Percentiles rank a stretch among this genome's conserved stretches.
These are phyloP conservation scores for Gentiana dahurica DNA, from an alignment of 257 asterid genomes.

Conservation along the genomic window DNA sequence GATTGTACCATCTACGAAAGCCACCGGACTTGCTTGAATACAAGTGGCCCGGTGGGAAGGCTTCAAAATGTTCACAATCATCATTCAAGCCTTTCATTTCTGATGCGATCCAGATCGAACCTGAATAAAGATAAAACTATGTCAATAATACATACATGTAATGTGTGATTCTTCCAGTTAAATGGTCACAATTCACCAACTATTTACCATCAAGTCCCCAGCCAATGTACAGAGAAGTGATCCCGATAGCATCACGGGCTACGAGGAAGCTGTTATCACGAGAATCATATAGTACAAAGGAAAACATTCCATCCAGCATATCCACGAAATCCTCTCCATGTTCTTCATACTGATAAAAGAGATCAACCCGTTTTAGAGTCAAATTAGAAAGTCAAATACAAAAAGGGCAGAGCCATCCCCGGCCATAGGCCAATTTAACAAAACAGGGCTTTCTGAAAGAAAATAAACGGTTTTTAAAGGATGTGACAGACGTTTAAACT, in stretches of 20 bases:
- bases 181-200: neutral
- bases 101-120: slow-evolving; percentile 90
- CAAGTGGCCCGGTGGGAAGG: slow-evolving; percentile 84
- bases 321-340: slow-evolving; percentile 79
- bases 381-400: neutral
- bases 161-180: neutral
- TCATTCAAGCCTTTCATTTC: slow-evolving; percentile 82
- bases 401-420: neutral
- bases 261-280: slow-evolving; percentile 79
- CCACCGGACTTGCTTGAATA: slow-evolving; percentile 78
- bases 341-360: slow-evolving; percentile 66
- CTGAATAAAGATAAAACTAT: slow-evolving; percentile 22
- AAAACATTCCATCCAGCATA: slow-evolving; percentile 96
- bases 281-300: slow-evolving; percentile 81
- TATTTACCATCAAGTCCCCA: slow-evolving; percentile 93
- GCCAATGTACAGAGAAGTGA: slow-evolving; percentile 88
- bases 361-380: neutral
- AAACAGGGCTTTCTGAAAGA: neutral
- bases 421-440: neutral
- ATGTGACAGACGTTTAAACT: no score
- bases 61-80: slow-evolving; percentile 90
- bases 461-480: neutral
- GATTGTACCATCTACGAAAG: slow-evolving; percentile 82
- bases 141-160: neutral
- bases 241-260: slow-evolving; percentile 95